phyloP scores from a whole-genome alignment of 1,139 yeast genomes.

The Schwanniomyces etchellsii region DNA sequence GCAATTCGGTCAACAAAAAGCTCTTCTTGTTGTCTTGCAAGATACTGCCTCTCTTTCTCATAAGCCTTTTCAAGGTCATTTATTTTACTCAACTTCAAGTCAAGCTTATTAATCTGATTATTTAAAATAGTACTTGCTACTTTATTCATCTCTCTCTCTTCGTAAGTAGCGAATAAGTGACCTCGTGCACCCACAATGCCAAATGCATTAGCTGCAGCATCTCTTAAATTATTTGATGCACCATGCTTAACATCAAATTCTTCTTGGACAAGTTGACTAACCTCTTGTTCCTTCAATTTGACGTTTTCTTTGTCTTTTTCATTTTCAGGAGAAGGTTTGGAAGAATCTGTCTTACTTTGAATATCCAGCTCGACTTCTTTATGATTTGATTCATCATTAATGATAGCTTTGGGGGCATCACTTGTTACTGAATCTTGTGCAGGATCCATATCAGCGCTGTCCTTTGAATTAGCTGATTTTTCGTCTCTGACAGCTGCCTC shows the following conservation, averaged over 20 bases:
- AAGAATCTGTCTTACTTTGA: constrained; percentile 3
- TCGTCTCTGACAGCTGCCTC: constrained; percentile 9
- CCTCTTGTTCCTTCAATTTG: neutral
- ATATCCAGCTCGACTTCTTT: constrained; percentile 4
- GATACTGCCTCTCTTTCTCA: constrained; percentile 69
- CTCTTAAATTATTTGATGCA: constrained; percentile 20
- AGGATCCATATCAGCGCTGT: neutral
- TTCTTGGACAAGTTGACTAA: constrained; percentile 4
- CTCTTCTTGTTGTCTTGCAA: constrained; percentile 77
- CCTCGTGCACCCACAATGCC: constrained; percentile 78
- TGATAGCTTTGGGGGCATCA: constrained; percentile 1
- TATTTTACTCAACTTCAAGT: constrained; percentile 67
- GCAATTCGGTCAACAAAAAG: constrained; percentile 73
- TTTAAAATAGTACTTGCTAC: constrained; percentile 57
- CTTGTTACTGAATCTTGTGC: constrained; percentile 1
- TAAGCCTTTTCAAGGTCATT: constrained; percentile 70
- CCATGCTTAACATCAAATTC: constrained; percentile 6
- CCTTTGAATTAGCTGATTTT: constrained; percentile 1
- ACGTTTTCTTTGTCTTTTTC: constrained; percentile 2
- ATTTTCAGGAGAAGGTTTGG: constrained; percentile 5
- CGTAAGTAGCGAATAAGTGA: constrained; percentile 74
- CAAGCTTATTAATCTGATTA: constrained; percentile 69
- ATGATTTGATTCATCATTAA: constrained; percentile 4
- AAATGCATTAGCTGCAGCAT: constrained; percentile 52
- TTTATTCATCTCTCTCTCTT: constrained; percentile 73